Percentiles rank a stretch among this genome's conserved stretches.
phyloP scores from a whole-genome alignment of 1,284 basidiomycete genomes.

The Pulveroboletus sp. region DNA sequence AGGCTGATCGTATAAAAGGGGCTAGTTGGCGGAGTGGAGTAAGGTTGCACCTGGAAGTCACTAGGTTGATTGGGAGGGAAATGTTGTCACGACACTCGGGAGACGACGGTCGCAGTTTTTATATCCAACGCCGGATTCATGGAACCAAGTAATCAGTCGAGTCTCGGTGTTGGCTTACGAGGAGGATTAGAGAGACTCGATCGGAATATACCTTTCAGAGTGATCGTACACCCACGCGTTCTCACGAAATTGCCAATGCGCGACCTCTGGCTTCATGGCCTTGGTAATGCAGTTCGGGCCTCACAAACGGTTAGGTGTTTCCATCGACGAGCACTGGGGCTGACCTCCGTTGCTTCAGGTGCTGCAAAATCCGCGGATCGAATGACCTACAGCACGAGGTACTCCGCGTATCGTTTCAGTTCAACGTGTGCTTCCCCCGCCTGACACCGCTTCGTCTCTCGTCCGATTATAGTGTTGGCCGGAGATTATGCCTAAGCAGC shows the following conservation, averaged over 20 bases:
- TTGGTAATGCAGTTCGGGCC: not conserved
- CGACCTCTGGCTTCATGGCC: no score
- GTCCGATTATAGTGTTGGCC: not conserved
- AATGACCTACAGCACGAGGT: no score
- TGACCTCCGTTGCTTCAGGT: not conserved
- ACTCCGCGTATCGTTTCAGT: not conserved
- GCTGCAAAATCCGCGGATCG: not conserved
- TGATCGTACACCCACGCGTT: slow-evolving; percentile 25
- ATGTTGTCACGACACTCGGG: slow-evolving; percentile 2
- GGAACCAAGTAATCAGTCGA: not conserved
- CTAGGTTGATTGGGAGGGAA: slow-evolving; percentile 1
- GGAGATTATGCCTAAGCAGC: not conserved
- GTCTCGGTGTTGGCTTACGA: slow-evolving; percentile 11
- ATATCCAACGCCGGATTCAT: slow-evolving; percentile 15
- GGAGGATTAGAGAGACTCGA: slow-evolving; percentile 15
- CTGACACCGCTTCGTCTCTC: not conserved
- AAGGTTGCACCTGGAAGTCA: slow-evolving; percentile 7
- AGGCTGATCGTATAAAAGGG: slow-evolving; percentile 2
- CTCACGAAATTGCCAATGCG: slow-evolving; percentile 20
- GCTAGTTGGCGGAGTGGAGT: not conserved
- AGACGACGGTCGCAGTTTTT: slow-evolving; percentile 6
- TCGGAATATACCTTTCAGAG: slow-evolving; percentile 29
- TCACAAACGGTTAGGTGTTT: not conserved
- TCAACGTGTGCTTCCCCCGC: not conserved
- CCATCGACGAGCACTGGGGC: not conserved